Evolutionary conservation across 2,329 filamentous ascomycete species (phyloP).

Genomic region (Lachnellula subtilissima): DNA sequence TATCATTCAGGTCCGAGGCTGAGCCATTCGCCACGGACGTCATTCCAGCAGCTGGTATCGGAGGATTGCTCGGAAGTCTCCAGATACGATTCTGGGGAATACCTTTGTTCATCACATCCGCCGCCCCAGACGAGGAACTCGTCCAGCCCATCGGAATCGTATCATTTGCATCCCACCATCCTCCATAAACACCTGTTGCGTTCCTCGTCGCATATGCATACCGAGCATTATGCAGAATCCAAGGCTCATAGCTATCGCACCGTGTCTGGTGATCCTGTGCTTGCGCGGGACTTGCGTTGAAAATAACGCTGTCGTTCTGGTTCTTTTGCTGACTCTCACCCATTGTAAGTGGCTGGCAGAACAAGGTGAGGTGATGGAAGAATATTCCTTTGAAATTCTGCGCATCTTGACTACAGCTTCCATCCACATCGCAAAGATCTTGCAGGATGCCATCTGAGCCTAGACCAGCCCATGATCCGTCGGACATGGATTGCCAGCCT

Average conservation of each 20-base stretch:
- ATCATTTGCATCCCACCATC: slow-evolving; percentile 72
- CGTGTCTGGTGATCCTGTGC: slow-evolving; percentile 47
- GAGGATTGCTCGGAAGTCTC: no score
- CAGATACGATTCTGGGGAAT: no score
- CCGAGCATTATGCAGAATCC: slow-evolving; percentile 74
- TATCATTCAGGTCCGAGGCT: no score
- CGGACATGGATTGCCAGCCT: slow-evolving; percentile 57
- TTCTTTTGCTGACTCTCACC: no score
- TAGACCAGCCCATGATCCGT: slow-evolving; percentile 61
- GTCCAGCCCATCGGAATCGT: slow-evolving; percentile 51
- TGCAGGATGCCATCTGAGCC: slow-evolving; percentile 78
- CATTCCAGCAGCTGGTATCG: no score
- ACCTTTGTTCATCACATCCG: no score
- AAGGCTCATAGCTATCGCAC: slow-evolving; percentile 64
- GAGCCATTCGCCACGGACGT: no score
- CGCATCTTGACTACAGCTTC: slow-evolving; percentile 72
- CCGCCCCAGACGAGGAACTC: no score
- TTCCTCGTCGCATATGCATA: slow-evolving; percentile 70
- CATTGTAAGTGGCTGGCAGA: slow-evolving; percentile 62
- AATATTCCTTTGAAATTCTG: slow-evolving; percentile 96
- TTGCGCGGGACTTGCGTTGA: slow-evolving; percentile 26
- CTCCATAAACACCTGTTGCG: slow-evolving; percentile 66
- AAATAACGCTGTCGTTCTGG: slow-evolving; percentile 15
- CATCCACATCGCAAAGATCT: slow-evolving; percentile 75
- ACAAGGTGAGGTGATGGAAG: slow-evolving; percentile 79